A percentile compares a stretch with the other conserved stretches of the same genome.
Evolutionary conservation across 257 asterid species (phyloP).

Genomic region (Forsythia viridissima): DNA sequence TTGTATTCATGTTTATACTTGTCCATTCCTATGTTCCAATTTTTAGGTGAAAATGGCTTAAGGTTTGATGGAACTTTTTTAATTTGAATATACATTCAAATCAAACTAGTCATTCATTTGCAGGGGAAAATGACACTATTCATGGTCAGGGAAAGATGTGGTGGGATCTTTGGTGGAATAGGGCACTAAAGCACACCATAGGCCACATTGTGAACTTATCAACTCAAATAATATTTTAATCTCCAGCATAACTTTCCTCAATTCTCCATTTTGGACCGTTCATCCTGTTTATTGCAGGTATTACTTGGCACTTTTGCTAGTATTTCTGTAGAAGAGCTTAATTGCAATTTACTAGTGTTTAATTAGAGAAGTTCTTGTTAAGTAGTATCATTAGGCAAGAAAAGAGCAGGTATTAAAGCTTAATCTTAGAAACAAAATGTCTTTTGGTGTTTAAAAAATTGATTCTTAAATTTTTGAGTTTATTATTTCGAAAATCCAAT

Average conservation of each 20-base stretch:
- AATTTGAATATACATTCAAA: too few relatives aligned
- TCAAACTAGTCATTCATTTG: conserved; percentile 1
- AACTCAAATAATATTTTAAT: conserved; percentile 74
- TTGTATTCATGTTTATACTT: too few relatives aligned
- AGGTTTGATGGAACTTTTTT: too few relatives aligned
- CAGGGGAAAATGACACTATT: conserved; percentile 85
- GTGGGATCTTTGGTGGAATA: conserved; percentile 99
- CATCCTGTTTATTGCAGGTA: conserved; percentile 97
- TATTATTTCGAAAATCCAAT: too few relatives aligned
- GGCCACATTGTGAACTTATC: conserved; percentile 87
- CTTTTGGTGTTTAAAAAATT: conserved; percentile 2
- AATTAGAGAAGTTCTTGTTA: background rate
- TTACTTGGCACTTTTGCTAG: background rate
- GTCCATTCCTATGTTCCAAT: too few relatives aligned
- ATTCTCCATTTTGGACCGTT: conserved; percentile 96
- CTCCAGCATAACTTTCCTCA: conserved; percentile 79
- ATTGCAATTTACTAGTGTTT: background rate
- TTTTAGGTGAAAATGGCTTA: too few relatives aligned
- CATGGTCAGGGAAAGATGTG: conserved; percentile 98
- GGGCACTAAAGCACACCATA: conserved; percentile 77
- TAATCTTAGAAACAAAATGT: background rate
- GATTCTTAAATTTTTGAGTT: too few relatives aligned
- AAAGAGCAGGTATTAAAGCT: background rate
- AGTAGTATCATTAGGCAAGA: background rate
- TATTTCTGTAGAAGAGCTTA: conserved; percentile 6